Base-by-base conservation (phyloP, 2,329 filamentous ascomycete genomes). In the Beauveria caledonica region DNA sequence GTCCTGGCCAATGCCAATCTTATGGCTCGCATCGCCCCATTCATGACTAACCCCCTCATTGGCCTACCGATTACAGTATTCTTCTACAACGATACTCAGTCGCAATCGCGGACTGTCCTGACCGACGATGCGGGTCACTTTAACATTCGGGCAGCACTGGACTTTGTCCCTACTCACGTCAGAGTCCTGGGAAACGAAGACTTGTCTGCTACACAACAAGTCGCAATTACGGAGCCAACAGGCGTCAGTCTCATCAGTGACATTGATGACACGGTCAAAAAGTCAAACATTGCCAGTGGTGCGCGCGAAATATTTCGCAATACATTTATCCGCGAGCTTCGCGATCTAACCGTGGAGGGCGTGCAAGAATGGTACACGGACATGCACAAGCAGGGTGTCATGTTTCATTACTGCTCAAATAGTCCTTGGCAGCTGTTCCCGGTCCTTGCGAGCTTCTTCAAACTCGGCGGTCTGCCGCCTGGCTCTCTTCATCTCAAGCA, bases 401-500 rank as follows among this genome's bases (percentile, higher is more conserved):
- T 86, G 67, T 82, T 99, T 57, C 95, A 99, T 71, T 99, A 99
- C 72, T 95, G 96, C 65, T 99, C 94, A n/a, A 99, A 99, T 73
- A 96, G 93, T 55, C 94, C 94, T 0, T 99, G 95, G 95, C 95
- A 99, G 71, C 81, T 99, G 7, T 99, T 90, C 67, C 94, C 94
- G 0, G 85, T 97, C 2, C 77, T 99, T 11, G 88, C 90, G 5
- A 90, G 84, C 58, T 99, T 89, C 71, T 96, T 97, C 72, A 85
- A 86, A 64, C 75, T 88, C 45, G 89, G 89, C 7, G 89, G 89
- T 1, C 77, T 99, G 1, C 94, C 94, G 0, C 84, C 84, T 0
- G 95, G 94, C 0, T 97, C 93, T 0, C 89, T 97, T 65, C 95
- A 99, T 70, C 74, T 99, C 65, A 99, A 99, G 73, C 91, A 96